Evolutionary conservation across 1,284 basidiomycete genomes (phyloP).

Genomic region (Agroathelia rolfsii): DNA sequence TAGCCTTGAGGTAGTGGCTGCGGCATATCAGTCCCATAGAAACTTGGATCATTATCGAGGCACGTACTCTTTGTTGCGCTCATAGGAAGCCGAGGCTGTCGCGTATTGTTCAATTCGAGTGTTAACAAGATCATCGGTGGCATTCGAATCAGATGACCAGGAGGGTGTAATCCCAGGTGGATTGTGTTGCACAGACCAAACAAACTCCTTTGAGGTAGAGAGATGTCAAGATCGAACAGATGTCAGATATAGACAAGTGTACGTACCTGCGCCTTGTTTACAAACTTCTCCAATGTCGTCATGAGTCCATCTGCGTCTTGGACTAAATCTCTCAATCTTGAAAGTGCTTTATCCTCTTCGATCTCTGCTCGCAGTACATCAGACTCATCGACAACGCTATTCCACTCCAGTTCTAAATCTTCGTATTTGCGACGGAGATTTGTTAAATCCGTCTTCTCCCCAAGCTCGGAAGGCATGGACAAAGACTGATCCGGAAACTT

Average conservation of each 20-base stretch:
- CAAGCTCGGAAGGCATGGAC: constrained; percentile 30
- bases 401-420: constrained; percentile 66
- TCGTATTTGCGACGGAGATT: constrained; percentile 63
- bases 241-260: constrained; percentile 1
- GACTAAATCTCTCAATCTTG: constrained; percentile 86
- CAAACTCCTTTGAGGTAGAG: constrained; percentile 27
- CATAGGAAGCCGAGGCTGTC: constrained; percentile 34
- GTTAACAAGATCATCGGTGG: too few species aligned
- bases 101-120: too few species aligned
- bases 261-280: constrained; percentile 72
- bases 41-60: background rate
- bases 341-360: constrained; percentile 93
- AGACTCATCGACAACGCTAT: constrained; percentile 69
- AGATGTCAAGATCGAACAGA: background rate
- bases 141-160: too few species aligned
- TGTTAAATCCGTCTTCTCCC: constrained; percentile 35
- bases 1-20: constrained; percentile 83
- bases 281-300: constrained; percentile 85
- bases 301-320: constrained; percentile 96
- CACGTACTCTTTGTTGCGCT: constrained; percentile 39
- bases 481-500: constrained; percentile 51
- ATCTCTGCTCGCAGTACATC: constrained; percentile 81
- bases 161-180: too few species aligned
- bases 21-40: too few species aligned
- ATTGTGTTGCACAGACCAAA: constrained; percentile 32